Percentiles rank a stretch among this genome's conserved stretches.
These are phyloP conservation scores for Coprinopsis strossmayeri DNA, from an alignment of 768 basidiomycete species.

Conservation along the genomic window DNA sequence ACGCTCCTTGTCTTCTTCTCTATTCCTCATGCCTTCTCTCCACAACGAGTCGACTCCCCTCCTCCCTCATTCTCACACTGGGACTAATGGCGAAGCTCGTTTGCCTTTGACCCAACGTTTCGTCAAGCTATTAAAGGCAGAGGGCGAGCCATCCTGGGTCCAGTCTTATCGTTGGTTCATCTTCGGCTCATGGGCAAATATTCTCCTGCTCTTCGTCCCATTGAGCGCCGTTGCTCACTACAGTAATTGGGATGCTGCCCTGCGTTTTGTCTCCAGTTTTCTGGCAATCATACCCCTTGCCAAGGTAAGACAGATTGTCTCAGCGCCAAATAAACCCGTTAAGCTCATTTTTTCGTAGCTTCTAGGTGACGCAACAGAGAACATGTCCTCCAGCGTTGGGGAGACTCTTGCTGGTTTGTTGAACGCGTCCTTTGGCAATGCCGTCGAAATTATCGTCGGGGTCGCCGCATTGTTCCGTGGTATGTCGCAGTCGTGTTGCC, in stretches of 20 bases:
- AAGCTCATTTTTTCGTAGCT: conserved; percentile 32
- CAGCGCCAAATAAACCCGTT: not conserved
- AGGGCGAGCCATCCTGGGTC: conserved; percentile 58
- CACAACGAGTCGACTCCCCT: conserved; percentile 36
- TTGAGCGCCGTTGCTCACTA: conserved; percentile 60
- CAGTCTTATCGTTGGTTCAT: conserved; percentile 55
- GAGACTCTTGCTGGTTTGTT: conserved; percentile 82
- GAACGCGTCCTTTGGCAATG: conserved; percentile 81
- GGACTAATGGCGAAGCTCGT: conserved; percentile 25
- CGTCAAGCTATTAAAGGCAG: conserved; percentile 39
- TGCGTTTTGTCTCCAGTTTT: conserved; percentile 73
- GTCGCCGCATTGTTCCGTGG: conserved; percentile 78
- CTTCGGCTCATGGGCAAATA: conserved; percentile 63
- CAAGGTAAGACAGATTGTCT: conserved; percentile 41
- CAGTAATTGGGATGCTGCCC: conserved; percentile 66
- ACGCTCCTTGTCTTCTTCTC: conserved; percentile 12
- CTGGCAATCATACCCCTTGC: conserved; percentile 84
- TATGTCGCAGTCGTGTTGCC: conserved; percentile 19
- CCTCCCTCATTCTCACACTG: conserved; percentile 33
- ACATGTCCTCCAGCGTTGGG: conserved; percentile 71
- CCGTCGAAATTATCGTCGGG: conserved; percentile 87
- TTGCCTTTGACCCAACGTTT: conserved; percentile 27
- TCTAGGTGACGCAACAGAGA: conserved; percentile 78
- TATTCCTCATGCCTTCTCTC: conserved; percentile 29
- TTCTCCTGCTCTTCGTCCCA: conserved; percentile 77